Base-by-base conservation (phyloP, 805 yeast species). In the Kodamaea leandrae region DNA sequence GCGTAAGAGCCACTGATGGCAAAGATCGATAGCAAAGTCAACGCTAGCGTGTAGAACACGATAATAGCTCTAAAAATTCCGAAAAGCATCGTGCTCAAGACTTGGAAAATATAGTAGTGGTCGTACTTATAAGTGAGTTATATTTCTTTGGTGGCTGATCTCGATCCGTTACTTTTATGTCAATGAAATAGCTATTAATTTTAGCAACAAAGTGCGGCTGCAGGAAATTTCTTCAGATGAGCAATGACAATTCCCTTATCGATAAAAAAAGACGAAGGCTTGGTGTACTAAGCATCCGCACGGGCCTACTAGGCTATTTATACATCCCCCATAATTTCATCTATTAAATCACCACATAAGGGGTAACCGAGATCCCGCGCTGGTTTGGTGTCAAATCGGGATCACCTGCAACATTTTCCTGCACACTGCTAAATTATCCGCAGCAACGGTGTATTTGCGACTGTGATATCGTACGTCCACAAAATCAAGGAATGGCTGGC, bases 1-100 rank as follows among this genome's bases (percentile, higher is more conserved):
- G 57, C 57, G 50, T 64, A 68, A 3, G 74, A 66, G 3, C 74
- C 72, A 6, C 63, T 55, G 13, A 69, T 30, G 2, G 71, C 69
- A 55, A 68, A 67, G 2, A 55, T 49, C 12, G 68, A 50, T 12
- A 69, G 53, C 15, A 68, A 39, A 1, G 60, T 48, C 6, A 58
- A 49, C 6, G 62, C 67, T 6, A 65, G 30, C 15, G 73, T 57
- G 26, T 66, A 51, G 18, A 68, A 39, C 7, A 68, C 49, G 35
- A 67, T 54, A 9, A 64, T 32, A 15, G 60, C 42, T 36, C 75
- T 51, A 44, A 68, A 64, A 27, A 64, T 38, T 43, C 56, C 62
- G 34, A 63, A 61, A 58, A 62, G 58, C 43, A 39, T 44, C 4
- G 16, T 26, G 16, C 4, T 6, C 28, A 25, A 25, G 4, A 12